These are phyloP conservation scores for Hyparrhenia diplandra DNA, from an alignment of 176 grass and related monocot species.

Conservation along the genomic window DNA sequence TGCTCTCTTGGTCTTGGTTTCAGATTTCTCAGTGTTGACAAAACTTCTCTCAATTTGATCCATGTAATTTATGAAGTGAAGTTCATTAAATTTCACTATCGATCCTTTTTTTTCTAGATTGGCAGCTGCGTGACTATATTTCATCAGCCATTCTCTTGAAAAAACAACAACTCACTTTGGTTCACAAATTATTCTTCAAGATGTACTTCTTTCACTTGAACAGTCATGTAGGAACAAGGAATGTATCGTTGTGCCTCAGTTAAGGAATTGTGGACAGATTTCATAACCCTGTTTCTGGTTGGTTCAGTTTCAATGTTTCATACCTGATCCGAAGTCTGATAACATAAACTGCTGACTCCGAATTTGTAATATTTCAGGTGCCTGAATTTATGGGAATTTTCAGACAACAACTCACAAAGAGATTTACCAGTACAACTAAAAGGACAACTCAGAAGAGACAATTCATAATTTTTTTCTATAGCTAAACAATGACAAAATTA, in stretches of 20 bases:
- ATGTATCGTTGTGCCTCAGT: background rate
- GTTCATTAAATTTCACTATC: background rate
- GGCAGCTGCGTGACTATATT: background rate
- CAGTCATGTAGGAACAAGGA: background rate
- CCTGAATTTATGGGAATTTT: no score
- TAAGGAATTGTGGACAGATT: background rate
- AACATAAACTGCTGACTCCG: background rate
- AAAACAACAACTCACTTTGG: background rate
- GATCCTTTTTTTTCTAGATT: background rate
- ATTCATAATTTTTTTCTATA: no score
- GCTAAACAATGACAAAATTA: no score
- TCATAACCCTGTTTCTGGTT: background rate
- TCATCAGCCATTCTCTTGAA: background rate
- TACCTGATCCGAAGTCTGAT: background rate
- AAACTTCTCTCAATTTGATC: slow-evolving; percentile 9
- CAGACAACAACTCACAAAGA: no score
- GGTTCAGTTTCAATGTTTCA: background rate
- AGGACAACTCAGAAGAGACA: no score
- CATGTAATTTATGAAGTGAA: background rate
- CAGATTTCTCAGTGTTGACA: slow-evolving; percentile 17
- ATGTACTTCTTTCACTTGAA: background rate
- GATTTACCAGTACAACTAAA: no score
- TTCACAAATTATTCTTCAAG: background rate
- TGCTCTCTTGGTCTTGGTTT: slow-evolving; percentile 31
- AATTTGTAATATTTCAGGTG: background rate